Evolutionary conservation across 2,329 filamentous ascomycete genomes (phyloP).

Genomic region (Penicillium italicum): DNA sequence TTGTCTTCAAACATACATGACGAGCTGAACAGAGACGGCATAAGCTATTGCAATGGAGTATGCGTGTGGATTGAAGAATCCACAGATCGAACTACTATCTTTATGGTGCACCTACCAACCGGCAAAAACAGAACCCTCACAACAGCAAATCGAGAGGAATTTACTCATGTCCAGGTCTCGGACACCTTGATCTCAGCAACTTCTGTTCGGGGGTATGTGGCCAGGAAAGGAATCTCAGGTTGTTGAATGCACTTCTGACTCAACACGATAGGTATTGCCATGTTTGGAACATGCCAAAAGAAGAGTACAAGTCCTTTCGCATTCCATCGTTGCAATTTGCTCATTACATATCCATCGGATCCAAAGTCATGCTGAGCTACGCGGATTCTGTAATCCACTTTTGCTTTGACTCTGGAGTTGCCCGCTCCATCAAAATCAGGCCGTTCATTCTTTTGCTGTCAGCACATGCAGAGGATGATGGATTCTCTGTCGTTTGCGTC

Average conservation of each 20-base stretch:
- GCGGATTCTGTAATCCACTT: conserved; percentile 23
- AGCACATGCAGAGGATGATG: conserved; percentile 13
- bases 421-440: conserved; percentile 15
- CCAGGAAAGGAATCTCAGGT: not conserved
- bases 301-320: conserved; percentile 24
- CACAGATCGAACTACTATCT: not conserved
- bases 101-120: conserved; percentile 4
- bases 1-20: not conserved
- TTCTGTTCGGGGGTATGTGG: conserved; percentile 2
- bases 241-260: not conserved
- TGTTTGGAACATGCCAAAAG: conserved; percentile 28
- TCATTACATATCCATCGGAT: conserved; percentile 20
- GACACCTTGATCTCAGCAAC: conserved; percentile 5
- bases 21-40: not conserved
- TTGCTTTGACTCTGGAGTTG: conserved; percentile 14
- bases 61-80: conserved; percentile 10
- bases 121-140: not conserved
- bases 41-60: conserved; percentile 7
- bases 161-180: conserved; percentile 5
- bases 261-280: conserved; percentile 26
- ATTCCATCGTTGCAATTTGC: conserved; percentile 22
- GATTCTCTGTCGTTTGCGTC: conserved; percentile 19
- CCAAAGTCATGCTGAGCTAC: conserved; percentile 23
- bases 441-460: conserved; percentile 13
- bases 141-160: conserved; percentile 13